These are phyloP conservation scores for Diaporthe ampelina DNA, from an alignment of 2,329 filamentous ascomycete genomes.

Conservation along the genomic window DNA sequence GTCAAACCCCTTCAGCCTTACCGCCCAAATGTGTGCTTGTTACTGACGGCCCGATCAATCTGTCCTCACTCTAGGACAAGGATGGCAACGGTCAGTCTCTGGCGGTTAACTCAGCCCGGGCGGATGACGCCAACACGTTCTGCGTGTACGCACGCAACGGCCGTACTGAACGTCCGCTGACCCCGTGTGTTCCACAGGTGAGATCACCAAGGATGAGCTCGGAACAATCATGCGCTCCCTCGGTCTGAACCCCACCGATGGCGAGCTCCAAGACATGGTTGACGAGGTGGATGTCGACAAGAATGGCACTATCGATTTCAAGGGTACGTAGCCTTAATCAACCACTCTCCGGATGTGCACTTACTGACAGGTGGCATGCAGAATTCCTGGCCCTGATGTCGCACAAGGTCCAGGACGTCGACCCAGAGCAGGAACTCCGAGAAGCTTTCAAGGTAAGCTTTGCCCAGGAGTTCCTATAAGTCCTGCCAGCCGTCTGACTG, in stretches of 20 bases:
- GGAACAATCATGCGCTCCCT: conserved; percentile 75
- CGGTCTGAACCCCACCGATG: conserved; percentile 67
- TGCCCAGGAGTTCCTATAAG: background rate
- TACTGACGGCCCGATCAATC: conserved; percentile 3
- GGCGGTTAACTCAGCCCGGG: conserved; percentile 4
- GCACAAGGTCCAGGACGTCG: conserved; percentile 29
- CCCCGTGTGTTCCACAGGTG: conserved; percentile 56
- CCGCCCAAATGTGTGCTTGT: background rate
- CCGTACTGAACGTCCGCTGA: background rate
- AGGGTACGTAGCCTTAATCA: conserved; percentile 57
- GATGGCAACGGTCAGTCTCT: conserved; percentile 37
- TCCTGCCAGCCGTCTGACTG: background rate
- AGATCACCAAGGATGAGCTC: conserved; percentile 75
- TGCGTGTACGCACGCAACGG: background rate
- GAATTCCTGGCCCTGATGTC: conserved; percentile 31
- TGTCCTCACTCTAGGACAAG: conserved; percentile 34
- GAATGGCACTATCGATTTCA: conserved; percentile 76
- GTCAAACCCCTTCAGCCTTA: background rate
- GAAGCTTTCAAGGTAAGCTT: conserved; percentile 27
- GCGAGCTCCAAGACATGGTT: conserved; percentile 76
- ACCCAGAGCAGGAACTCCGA: conserved; percentile 28
- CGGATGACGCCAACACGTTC: background rate
- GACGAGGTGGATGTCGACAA: conserved; percentile 76
- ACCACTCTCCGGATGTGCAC: background rate
- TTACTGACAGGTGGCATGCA: background rate